Base-by-base conservation (phyloP, 805 yeast species). In the Pichia pseudocactophila region DNA sequence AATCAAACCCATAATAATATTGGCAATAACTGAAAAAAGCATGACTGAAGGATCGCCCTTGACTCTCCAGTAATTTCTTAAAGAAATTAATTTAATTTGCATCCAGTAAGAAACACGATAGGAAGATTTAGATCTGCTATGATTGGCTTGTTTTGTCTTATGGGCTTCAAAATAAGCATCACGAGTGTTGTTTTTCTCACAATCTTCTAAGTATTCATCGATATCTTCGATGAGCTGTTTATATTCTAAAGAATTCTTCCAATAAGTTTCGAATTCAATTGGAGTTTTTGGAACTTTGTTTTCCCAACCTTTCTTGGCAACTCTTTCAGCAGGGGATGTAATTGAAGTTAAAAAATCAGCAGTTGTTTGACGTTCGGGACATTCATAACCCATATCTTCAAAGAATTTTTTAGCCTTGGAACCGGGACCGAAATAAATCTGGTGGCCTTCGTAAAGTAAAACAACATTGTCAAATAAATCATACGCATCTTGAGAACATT, bases 401-500 rank as follows among this genome's bases (percentile, higher is more conserved):
- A 28, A 28, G 15, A 12, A 28, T 12, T 11, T n/a, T 28, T 12
- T n/a, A 7, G 15, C 31, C 13, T 28, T n/a, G 5, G 13, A 12
- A 12, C 15, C 31, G 5, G 31, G 31, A 43, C 84, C 84, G 52
- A 69, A 79, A 52, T 57, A 79, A 40, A 78, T 71, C 55, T 78
- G 83, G 55, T 70, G 67, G 49, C 85, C 85, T 48, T 68, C 70
- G 59, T 79, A 78, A 38, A 78, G 59, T 19, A 78, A 73, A 9
- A 76, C 65, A 26, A 76, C 76, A 47, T 76, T 77, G 58, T 78
- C 82, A 52, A 78, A 78, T 49, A 71, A 62, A 32, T 74, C 72
- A 55, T 76, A 79, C 41, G 78, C 76, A 46, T 75, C 77, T 59
- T 78, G 80, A 54, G 80, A 76, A 44, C 82, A 81, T 61, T 78